These are phyloP conservation scores for Suhomyces vadensis DNA, from an alignment of 805 yeast species.

Conservation along the genomic window DNA sequence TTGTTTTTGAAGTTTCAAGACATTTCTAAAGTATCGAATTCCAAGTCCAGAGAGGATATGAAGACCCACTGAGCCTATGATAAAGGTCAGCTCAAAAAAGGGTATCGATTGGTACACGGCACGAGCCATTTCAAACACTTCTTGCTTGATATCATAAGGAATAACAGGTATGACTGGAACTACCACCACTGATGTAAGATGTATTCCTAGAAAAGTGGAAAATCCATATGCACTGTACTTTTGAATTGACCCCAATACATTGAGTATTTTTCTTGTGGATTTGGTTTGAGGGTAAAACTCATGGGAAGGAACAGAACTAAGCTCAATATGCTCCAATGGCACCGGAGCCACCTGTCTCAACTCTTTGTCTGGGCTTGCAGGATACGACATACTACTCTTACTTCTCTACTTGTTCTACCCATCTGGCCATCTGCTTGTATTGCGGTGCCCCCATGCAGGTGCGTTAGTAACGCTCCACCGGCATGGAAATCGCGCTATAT, in stretches of 20 bases:
- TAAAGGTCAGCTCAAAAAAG: conserved; percentile 47
- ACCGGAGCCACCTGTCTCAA: conserved; percentile 1
- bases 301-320: background rate
- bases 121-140: conserved; percentile 59
- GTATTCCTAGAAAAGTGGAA: conserved; percentile 56
- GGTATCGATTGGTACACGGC: conserved; percentile 57
- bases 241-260: conserved; percentile 37
- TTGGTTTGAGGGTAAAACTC: background rate
- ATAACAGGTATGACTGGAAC: conserved; percentile 48
- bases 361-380: background rate
- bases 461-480: too few relatives aligned
- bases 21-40: conserved; percentile 32
- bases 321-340: conserved; percentile 1
- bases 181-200: conserved; percentile 52
- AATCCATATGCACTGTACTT: conserved; percentile 63
- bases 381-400: conserved; percentile 6
- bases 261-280: conserved; percentile 1
- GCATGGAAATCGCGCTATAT: too few relatives aligned
- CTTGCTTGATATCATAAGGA: conserved; percentile 47
- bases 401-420: too few relatives aligned
- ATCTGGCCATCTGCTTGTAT: background rate
- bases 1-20: conserved; percentile 30
- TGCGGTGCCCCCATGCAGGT: background rate
- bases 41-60: conserved; percentile 59
- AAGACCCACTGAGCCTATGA: conserved; percentile 45